Base-by-base conservation (phyloP, 2,329 filamentous ascomycete species). In the Colletotrichum sp. region DNA sequence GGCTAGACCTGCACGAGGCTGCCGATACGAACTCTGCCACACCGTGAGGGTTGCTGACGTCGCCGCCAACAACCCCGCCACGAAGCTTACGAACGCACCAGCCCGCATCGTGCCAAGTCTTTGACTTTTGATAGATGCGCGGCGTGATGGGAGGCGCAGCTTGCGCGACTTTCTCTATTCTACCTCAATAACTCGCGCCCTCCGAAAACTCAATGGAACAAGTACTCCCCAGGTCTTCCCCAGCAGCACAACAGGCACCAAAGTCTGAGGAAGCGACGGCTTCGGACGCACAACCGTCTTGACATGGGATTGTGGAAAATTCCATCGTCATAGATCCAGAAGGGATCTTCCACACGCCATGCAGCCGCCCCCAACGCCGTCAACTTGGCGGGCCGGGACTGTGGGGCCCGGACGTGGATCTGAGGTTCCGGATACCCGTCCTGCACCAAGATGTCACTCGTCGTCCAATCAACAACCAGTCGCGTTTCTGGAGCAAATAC, bases 11-110 rank as follows among this genome's bases (percentile, higher is more conserved):
- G 48, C 61, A 75, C 16, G 30, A 48, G 21, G 28, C 34, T 52
- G 63, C 69, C 58, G 63, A 69, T 73, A 73, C 69, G 56, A 75
- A 58, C 30, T 68, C 43, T 58, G 32, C 34, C 32, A 63, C 61
- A 13, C 21, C 28, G 28, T 24, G 34, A 38, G 32, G 21, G 38
- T 55, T 43, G 43, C 21, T 55, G 34, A 34, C 36, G 55, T 62
- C 14, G 13, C 24, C 32, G 21, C 55, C 32, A 43, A 72, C n/a
- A 14, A 71, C 63, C 61, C 69, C 63, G 63, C 69, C 63, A 58
- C 56, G 16, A n/a, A 64, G 69, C 28, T 69, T 61, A 73, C 73
- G 62, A 72, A 59, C 56, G 32, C 43, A 59, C 43, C 66, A 36
- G 34, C 52, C 38, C 71, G 55, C 68, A 32, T 62, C 13, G 48